Base-by-base conservation (phyloP, 163 green algal genomes). In the Chloromonas sp. region DNA sequence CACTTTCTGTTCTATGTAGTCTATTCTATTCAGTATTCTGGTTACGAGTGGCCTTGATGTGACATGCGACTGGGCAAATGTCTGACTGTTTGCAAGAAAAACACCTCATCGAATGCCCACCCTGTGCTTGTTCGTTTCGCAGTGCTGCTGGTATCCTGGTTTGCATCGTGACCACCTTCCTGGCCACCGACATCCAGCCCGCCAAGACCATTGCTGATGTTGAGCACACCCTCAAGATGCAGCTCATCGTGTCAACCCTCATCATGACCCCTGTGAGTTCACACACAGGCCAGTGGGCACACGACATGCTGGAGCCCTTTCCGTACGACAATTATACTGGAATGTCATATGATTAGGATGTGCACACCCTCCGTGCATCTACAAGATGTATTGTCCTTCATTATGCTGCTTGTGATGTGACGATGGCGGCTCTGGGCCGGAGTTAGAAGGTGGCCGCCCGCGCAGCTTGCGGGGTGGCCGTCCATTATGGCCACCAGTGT, bases 191-290 rank as follows among this genome's bases (percentile, higher is more conserved):
- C 93, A 61, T 99, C 5, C 89, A 93, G 76, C 94, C 94, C 60
- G 92, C 92, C 14, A 91, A 88, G 80, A 83, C 61, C 60, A 60
- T 83, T 86, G 71, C 87, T 58, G 90, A 96, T 84, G 98, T 99
- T 80, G 96, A 99, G 94, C 90, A 92, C 79, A 96, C 94, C 2
- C 94, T 99, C 81, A 99, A 99, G 94, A 89, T 94, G 81, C 97
- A 99, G 95, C 93, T 99, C 3, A 94, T 99, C 85, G 91, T 98
- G 78, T 98, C 96, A 83, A 99, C 97, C 60, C 60, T 96, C 0
- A 81, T 99, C 76, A 98, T 98, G 94, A 99, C 97, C 57, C 96
- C 97, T 0, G 94, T 96, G 60, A 61, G 78, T 82, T 36, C 36
- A 36, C 36, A 36, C 36, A 36, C 36, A 36, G 36, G 36, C 36